Evolutionary conservation across 2,329 filamentous ascomycete genomes (phyloP), one percentile per base, ranked within the genome.

Genomic region (Neofusicoccum parvum): DNA sequence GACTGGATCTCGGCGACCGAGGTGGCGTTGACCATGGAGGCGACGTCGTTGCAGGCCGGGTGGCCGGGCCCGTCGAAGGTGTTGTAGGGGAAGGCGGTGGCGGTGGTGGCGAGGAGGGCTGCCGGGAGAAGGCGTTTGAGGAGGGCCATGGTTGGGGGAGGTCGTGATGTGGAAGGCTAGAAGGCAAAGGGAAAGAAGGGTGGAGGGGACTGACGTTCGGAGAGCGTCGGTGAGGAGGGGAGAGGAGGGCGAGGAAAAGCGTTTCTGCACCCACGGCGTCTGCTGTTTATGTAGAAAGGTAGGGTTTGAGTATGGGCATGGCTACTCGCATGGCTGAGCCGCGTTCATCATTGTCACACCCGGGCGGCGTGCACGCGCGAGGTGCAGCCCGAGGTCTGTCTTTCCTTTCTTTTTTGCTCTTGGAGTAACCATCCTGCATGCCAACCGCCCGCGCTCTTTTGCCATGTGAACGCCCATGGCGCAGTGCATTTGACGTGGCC

Each of bases 41-140:
- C 77, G 54, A 84, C 82, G 67, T 83, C 76, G 68, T 80, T 71
- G 70, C 81, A 85, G 27, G 82, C 78, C 0, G 82, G 81, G 64
- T 80, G 81, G 17, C 82, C 82, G 2, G 76, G 75, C 10, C 82
- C 82, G 67, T 85, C 82, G 64, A 84, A 85, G 34, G 82, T 84
- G 71, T 84, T 81, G 73, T 80, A 70, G 10, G 69, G 69, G 27
- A 65, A 66, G 14, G 69, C 66, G n/a, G 65, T 10, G 15, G 53
- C 3, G 37, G 12, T 2, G 12, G n/a, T 12, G 43, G n/a, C 27
- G 6, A 75, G 74, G 12, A 75, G 76, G 20, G 62, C 75, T 27
- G 73, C 70, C 12, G 74, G 76, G 23, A 74, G 78, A 65, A 78
- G 72, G 68, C 66, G 37, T 39, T 39, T 80, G 69, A 77, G 79